Conservation (phyloP, 257 asterid genomes). For the Solanum peruvianum region DNA sequence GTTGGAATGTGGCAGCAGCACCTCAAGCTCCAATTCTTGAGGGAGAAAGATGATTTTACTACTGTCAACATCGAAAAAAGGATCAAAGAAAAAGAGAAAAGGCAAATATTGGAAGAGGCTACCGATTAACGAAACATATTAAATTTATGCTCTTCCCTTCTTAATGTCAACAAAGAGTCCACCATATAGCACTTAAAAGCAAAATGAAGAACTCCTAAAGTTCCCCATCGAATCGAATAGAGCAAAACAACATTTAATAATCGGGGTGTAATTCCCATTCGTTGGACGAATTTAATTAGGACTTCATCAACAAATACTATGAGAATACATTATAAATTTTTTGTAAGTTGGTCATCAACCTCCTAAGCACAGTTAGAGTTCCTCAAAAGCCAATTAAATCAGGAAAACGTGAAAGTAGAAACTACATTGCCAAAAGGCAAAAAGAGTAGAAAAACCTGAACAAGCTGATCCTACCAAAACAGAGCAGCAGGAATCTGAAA, state of each 20-base stretch:
- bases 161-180: too few relatives aligned
- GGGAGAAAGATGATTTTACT: neutral
- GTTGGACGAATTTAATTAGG: neutral
- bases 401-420: neutral
- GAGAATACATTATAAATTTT: neutral
- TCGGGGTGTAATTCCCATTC: neutral
- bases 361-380: neutral
- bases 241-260: neutral
- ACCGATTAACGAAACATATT: neutral
- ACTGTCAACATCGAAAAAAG: neutral
- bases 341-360: neutral
- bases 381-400: neutral
- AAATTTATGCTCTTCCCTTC: neutral
- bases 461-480: conserved; percentile 30
- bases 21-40: neutral
- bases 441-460: conserved; percentile 44
- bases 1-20: neutral
- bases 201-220: neutral
- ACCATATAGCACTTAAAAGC: too few relatives aligned
- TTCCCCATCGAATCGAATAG: neutral
- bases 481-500: neutral
- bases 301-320: neutral
- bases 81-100: neutral
- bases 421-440: neutral
- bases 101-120: neutral